Conservation (phyloP, 306 rosid genomes). For the Lupinus albus region DNA sequence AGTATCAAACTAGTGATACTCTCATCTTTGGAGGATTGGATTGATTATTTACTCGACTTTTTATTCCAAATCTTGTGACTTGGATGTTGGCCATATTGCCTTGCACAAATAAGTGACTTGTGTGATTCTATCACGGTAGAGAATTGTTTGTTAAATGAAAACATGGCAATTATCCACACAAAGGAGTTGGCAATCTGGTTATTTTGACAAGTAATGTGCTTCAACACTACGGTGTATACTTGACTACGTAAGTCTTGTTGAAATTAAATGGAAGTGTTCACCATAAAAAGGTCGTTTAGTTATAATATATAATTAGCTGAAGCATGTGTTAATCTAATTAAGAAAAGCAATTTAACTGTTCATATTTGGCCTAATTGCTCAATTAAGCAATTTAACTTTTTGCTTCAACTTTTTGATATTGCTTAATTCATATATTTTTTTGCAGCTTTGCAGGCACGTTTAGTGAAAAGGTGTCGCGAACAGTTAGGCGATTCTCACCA, state of each 20-base stretch:
- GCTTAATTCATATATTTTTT: not conserved
- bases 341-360: not conserved
- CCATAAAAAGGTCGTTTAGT: not conserved
- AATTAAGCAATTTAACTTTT: no score
- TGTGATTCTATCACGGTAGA: not conserved
- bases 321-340: not conserved
- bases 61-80: not conserved
- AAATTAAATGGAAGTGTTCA: not conserved
- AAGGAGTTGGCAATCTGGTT: not conserved
- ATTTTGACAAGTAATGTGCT: not conserved
- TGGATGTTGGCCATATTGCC: slow-evolving; percentile 5
- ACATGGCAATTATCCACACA: not conserved
- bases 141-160: not conserved
- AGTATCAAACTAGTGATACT: no score
- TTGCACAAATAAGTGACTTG: not conserved
- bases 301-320: slow-evolving; percentile 9
- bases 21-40: no score
- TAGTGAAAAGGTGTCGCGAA: slow-evolving; percentile 86
- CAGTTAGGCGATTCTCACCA: slow-evolving; percentile 90
- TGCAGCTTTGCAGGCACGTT: slow-evolving; percentile 59
- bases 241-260: slow-evolving; percentile 1
- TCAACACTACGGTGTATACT: slow-evolving; percentile 4
- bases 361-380: no score
- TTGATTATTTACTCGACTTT: not conserved
- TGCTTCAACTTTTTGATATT: no score